Evolutionary conservation across 805 yeast genomes (phyloP).

Genomic region (Clavispora asparagi): DNA sequence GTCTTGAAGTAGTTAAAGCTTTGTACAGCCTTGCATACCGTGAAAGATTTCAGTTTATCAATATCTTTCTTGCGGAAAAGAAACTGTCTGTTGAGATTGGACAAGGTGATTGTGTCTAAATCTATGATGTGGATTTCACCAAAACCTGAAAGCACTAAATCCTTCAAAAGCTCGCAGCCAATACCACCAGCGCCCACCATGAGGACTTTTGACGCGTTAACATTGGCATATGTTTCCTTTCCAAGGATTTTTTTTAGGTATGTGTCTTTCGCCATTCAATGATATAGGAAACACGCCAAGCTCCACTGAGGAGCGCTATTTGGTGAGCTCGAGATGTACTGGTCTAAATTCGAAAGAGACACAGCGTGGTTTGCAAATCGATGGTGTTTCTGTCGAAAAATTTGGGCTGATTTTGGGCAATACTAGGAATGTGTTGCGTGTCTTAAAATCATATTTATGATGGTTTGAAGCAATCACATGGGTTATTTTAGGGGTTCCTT

Average conservation of each 20-base stretch:
- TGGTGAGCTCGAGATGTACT: not conserved
- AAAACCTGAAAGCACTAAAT: slow-evolving; percentile 70
- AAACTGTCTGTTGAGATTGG: slow-evolving; percentile 91
- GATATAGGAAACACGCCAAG: not conserved
- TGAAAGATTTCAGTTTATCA: slow-evolving; percentile 78
- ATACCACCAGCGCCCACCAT: slow-evolving; percentile 97
- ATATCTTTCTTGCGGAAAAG: slow-evolving; percentile 86
- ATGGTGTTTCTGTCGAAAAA: too few relatives aligned
- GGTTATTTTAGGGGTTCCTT: too few relatives aligned
- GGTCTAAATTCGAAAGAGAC: too few relatives aligned
- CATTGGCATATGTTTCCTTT: slow-evolving; percentile 19
- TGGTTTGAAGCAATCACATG: too few relatives aligned
- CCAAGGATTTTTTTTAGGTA: slow-evolving; percentile 45
- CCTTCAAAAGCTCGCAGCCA: slow-evolving; percentile 86
- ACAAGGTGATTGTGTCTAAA: slow-evolving; percentile 88
- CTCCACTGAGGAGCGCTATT: not conserved
- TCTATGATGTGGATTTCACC: slow-evolving; percentile 92
- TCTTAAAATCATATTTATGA: too few relatives aligned
- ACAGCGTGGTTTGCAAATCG: too few relatives aligned
- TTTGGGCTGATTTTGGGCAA: too few relatives aligned
- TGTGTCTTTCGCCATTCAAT: slow-evolving; percentile 33
- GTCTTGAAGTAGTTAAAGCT: slow-evolving; percentile 57
- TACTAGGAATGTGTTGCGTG: too few relatives aligned
- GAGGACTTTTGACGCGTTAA: slow-evolving; percentile 50
- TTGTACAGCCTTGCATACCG: slow-evolving; percentile 79